Evolutionary conservation across 805 yeast genomes (phyloP), one percentile per base, ranked within the genome.

Genomic region (Schwanniomyces yamadae): DNA sequence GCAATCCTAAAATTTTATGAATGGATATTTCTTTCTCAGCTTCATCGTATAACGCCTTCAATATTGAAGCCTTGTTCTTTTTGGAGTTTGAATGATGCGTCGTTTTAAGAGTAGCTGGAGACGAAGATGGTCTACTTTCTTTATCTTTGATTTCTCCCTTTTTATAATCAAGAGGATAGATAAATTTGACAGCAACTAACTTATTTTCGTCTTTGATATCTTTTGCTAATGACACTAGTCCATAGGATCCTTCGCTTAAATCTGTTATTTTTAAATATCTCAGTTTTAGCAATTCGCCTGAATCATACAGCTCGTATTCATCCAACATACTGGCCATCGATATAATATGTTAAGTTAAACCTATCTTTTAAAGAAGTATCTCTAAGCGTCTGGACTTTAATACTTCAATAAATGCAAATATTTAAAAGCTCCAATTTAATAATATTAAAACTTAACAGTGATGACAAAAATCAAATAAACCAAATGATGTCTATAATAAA

Each of bases 241-340:
- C 98, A 59, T 87, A 91, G 0, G 97, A 87, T 20, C 98, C 98
- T 58, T 87, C 90, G 54, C 90, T 86, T 40, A 91, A 77, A 53
- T 81, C 86, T 39, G 77, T 79, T 15, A 88, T 70, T 48, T 82
- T 82, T 39, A 68, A 64, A 63, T 88, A 91, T 37, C 84, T 69
- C 36, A 69, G 69, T 41, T 80, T 73, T 38, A 87, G 66, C 29
- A 84, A 67, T 13, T 48, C 52, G 14, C 73, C 73, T 15, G 50
- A 47, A 40, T 61, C 66, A 45, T 69, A 69, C 23, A 41, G 45
- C 31, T 65, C 62, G 49, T 67, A 68, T 30, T 58, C 68, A 22
- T 65, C 69, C 71, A 69, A 67, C 41, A 28, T 32, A 10, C 8
- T 13, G 10, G 23, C 23, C 7, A 21, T 21, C n/a, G n/a, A n/a